phyloP scores from a whole-genome alignment of 176 grass and related monocot genomes.

The Cenchrus purpureus region DNA sequence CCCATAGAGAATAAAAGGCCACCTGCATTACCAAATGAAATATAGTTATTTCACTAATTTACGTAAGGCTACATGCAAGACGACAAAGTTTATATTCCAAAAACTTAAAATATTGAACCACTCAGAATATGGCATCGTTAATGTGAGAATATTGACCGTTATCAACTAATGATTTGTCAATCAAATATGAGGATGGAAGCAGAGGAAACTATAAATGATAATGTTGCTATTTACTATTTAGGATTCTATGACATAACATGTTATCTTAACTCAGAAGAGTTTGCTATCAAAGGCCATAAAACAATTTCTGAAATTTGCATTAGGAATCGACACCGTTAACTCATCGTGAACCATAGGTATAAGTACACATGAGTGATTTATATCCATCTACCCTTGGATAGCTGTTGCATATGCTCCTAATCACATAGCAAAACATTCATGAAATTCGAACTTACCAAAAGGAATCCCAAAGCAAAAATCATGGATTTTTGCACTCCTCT shows the following conservation, averaged over 20 bases:
- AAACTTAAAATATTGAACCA: neutral
- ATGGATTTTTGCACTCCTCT: conserved; percentile 73
- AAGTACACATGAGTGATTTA: no score
- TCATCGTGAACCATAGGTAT: neutral
- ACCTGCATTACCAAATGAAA: no score
- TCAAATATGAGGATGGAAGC: neutral
- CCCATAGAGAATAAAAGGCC: no score
- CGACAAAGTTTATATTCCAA: neutral
- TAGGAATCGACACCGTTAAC: neutral
- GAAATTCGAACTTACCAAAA: conserved; percentile 57
- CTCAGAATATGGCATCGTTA: neutral
- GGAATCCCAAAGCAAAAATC: conserved; percentile 81
- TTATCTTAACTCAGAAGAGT: neutral
- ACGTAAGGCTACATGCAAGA: neutral
- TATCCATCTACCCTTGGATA: no score
- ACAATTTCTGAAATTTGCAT: neutral
- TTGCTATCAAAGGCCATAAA: neutral
- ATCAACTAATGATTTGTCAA: neutral
- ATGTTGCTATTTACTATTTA: neutral
- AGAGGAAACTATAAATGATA: neutral
- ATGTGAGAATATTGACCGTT: neutral
- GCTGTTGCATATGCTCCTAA: no score
- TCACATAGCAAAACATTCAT: neutral
- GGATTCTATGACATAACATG: conserved; percentile 1
- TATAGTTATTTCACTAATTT: neutral